phyloP scores from a whole-genome alignment of 2,329 filamentous ascomycete genomes.

The Rasamsonia emersonii region DNA sequence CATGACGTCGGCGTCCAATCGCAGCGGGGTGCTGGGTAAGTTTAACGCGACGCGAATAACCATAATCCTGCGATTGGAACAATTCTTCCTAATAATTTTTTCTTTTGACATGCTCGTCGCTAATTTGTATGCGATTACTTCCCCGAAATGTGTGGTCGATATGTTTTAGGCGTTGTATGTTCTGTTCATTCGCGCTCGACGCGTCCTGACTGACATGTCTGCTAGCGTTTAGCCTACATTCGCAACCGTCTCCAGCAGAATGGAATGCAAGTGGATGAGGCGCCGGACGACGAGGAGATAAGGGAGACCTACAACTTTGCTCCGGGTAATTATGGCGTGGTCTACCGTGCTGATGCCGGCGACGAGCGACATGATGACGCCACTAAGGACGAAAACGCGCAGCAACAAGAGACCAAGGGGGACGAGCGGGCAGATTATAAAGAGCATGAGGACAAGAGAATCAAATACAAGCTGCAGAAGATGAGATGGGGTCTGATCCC shows the following conservation, averaged over 20 bases:
- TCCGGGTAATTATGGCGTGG: conserved; percentile 73
- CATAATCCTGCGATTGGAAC: too few species aligned
- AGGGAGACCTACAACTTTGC: conserved; percentile 88
- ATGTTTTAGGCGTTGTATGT: conserved; percentile 54
- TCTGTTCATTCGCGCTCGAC: not conserved
- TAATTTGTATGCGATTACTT: too few species aligned
- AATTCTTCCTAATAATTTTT: too few species aligned
- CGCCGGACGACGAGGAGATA: conserved; percentile 60
- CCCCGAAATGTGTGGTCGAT: conserved; percentile 66
- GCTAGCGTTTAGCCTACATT: conserved; percentile 66
- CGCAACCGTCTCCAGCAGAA: conserved; percentile 64
- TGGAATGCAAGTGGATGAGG: conserved; percentile 63
- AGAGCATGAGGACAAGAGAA: conserved; percentile 8
- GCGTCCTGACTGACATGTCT: conserved; percentile 4
- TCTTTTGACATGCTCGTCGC: too few species aligned
- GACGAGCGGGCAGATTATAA: not conserved
- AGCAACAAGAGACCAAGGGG: conserved; percentile 9
- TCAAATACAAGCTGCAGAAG: conserved; percentile 70
- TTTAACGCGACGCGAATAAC: too few species aligned
- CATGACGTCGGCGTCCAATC: conserved; percentile 7
- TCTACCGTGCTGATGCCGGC: conserved; percentile 72
- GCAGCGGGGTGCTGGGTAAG: not conserved
- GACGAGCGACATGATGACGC: conserved; percentile 16
- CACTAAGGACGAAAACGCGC: conserved; percentile 9
- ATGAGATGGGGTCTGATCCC: conserved; percentile 97